Evolutionary conservation across 2,329 filamentous ascomycete species (phyloP).

Genomic region (Dactylellina leptospora): DNA sequence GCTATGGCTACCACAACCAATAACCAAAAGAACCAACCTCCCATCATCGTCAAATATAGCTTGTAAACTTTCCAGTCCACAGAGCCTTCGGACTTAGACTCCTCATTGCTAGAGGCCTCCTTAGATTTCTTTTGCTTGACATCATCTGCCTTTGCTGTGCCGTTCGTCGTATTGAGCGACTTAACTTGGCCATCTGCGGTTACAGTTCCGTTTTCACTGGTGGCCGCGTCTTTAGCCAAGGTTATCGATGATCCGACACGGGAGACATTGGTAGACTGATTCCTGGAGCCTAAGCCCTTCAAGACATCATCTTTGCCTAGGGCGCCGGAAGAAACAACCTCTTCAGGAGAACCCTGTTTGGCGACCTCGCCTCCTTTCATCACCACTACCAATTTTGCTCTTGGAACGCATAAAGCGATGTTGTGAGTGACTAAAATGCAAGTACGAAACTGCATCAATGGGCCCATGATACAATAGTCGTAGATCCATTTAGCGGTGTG

Average conservation of each 20-base stretch:
- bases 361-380: slow-evolving; percentile 85
- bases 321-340: slow-evolving; percentile 85
- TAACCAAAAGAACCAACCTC: slow-evolving; percentile 95
- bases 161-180: slow-evolving; percentile 45
- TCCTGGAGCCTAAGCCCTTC: slow-evolving; percentile 67
- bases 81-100: slow-evolving; percentile 82
- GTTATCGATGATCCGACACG: slow-evolving; percentile 62
- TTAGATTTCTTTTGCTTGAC: slow-evolving; percentile 63
- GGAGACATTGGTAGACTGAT: slow-evolving; percentile 75
- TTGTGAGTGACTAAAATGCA: slow-evolving; percentile 98
- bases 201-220: slow-evolving; percentile 19
- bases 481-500: slow-evolving; percentile 99
- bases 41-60: slow-evolving; percentile 89
- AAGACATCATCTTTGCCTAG: slow-evolving; percentile 76
- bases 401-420: slow-evolving; percentile 82
- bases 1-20: slow-evolving; percentile 77
- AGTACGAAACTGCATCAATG: slow-evolving; percentile 85
- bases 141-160: slow-evolving; percentile 61
- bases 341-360: slow-evolving; percentile 77
- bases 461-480: slow-evolving; percentile 86
- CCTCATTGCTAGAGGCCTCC: slow-evolving; percentile 66
- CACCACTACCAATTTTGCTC: slow-evolving; percentile 80
- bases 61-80: slow-evolving; percentile 87
- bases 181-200: slow-evolving; percentile 32
- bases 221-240: slow-evolving; percentile 21